Evolutionary conservation across 164 flowering plant species (phyloP).

Genomic region (Macadamia tetraphylla): DNA sequence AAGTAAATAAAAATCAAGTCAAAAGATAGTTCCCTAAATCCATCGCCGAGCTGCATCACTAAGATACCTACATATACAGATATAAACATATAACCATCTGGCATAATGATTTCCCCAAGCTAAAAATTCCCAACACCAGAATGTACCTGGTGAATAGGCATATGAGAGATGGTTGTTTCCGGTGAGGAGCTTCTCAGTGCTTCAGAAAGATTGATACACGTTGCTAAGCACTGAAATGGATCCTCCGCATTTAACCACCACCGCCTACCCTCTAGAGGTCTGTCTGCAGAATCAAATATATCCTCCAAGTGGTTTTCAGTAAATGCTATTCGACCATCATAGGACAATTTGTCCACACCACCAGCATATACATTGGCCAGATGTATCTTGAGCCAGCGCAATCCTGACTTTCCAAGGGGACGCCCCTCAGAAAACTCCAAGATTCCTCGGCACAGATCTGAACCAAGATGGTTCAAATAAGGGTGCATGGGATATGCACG

Average conservation of each 20-base stretch:
- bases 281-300: constrained; percentile 89
- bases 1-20: too few relatives aligned
- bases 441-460: constrained; percentile 90
- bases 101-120: too few relatives aligned
- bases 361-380: constrained; percentile 88
- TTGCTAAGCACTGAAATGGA: constrained; percentile 87
- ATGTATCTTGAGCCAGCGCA: constrained; percentile 93
- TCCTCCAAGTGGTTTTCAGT: constrained; percentile 83
- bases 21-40: too few relatives aligned
- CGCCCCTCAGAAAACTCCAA: constrained; percentile 96
- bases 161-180: constrained; percentile 66
- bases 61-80: too few relatives aligned
- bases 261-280: constrained; percentile 85
- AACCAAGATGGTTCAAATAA: constrained; percentile 90
- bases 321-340: constrained; percentile 73
- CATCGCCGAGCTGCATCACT: too few relatives aligned
- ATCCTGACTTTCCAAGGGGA: constrained; percentile 83
- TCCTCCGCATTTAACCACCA: constrained; percentile 99
- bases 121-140: neutral
- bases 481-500: constrained; percentile 99
- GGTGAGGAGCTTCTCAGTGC: constrained; percentile 83
- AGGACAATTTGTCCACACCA: constrained; percentile 86
- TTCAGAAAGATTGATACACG: constrained; percentile 69
- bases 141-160: constrained; percentile 64
- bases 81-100: too few relatives aligned